Evolutionary conservation across 257 asterid species (phyloP).

Genomic region (Mentha longifolia): DNA sequence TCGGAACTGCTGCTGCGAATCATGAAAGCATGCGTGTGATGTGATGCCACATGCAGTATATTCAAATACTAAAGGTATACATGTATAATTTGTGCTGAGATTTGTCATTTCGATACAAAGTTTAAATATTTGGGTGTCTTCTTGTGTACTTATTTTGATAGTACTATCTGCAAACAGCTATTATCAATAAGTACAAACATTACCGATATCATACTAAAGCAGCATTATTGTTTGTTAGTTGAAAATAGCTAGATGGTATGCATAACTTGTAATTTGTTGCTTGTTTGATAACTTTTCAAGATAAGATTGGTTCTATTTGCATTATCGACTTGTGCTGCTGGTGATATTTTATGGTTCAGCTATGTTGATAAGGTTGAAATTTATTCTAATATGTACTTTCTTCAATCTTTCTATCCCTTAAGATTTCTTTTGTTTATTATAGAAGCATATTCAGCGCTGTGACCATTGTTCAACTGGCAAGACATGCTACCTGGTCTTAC

Average conservation of each 20-base stretch:
- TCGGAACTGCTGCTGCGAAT: slow-evolving; percentile 23
- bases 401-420: slow-evolving; percentile 19
- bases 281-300: background rate
- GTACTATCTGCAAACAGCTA: background rate
- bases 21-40: slow-evolving; percentile 8
- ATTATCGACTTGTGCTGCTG: slow-evolving; percentile 5
- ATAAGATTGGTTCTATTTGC: slow-evolving; percentile 18
- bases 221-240: slow-evolving; percentile 11
- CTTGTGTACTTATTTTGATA: slow-evolving; percentile 5
- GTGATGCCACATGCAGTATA: slow-evolving; percentile 8
- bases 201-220: background rate
- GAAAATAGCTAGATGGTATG: slow-evolving; percentile 17
- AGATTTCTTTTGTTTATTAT: slow-evolving; percentile 34
- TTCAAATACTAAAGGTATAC: slow-evolving; percentile 6
- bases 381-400: background rate
- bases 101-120: slow-evolving; percentile 20
- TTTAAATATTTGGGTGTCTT: slow-evolving; percentile 7
- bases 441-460: slow-evolving; percentile 87
- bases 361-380: slow-evolving; percentile 18
- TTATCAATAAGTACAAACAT: background rate
- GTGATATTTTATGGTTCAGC: slow-evolving; percentile 13
- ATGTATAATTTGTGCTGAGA: slow-evolving; percentile 17
- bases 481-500: slow-evolving; percentile 84
- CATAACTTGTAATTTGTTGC: background rate
- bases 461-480: slow-evolving; percentile 76